Base-by-base conservation (phyloP, 345 rosid genomes). In the Aquilaria yunnanensis region DNA sequence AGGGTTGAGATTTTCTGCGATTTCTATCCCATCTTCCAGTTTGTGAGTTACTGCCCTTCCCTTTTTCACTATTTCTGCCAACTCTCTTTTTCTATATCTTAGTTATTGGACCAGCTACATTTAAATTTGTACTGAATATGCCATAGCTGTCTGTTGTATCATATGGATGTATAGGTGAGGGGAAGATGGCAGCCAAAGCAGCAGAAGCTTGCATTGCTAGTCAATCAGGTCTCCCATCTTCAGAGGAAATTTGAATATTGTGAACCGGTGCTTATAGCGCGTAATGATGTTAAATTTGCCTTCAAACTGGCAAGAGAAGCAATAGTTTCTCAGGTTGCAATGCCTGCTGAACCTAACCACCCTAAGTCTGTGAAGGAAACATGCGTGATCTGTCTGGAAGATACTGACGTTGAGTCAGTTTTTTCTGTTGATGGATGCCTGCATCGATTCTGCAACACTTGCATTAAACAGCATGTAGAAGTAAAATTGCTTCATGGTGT, bases 401-500 rank as follows among this genome's bases (percentile, higher is more conserved):
- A 82, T 65, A 67, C 65, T 10, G 75, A 77, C 46, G 51, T 34
- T 55, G 61, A 32, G 3, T 56, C 10, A 58, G 80, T 86, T 63
- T 86, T 86, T 70, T 56, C 77, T 4, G 73, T 84, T 57, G 81
- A 79, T 63, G 70, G 70, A 6, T 85, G 92, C 70, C 55, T 63
- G 57, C 89, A 84, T 32, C 67, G 83, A 5, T 86, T 72, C 56
- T 86, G 93, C 67, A 66, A 75, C 69, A 66, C 84, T 65, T 86
- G 93, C 63, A 80, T 84, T 80, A 84, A 76, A 56, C 82, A 74
- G 69, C 89, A 84, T 32, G 80, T 84, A 8, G 83, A 84, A 67
- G 84, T 68, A 59, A 76, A 78, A 68, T 60, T 84, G 70, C 84
- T 75, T 53, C 68, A 78, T 53, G 93, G 80, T 8, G 70, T 68